Percentiles rank a stretch among this genome's conserved stretches.
Evolutionary conservation across 2,329 filamentous ascomycete genomes (phyloP).

Genomic region (Fusarium sp.): DNA sequence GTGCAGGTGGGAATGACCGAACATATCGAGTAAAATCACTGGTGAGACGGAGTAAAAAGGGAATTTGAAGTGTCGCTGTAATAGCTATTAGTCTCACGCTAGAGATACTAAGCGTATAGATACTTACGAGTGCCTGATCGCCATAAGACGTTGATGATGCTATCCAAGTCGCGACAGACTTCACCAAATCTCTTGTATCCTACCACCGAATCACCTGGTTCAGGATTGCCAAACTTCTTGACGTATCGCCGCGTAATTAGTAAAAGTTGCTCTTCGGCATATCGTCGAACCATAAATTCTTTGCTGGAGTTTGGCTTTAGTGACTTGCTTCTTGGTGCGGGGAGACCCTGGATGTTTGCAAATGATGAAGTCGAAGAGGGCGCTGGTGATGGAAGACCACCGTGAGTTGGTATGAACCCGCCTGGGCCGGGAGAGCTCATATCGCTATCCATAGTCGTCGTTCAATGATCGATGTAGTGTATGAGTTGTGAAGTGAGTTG

Average conservation of each 20-base stretch:
- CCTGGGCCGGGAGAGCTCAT: slow-evolving; percentile 54
- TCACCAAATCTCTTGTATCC: slow-evolving; percentile 75
- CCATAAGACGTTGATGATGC: slow-evolving; percentile 85
- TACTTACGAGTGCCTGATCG: slow-evolving; percentile 84
- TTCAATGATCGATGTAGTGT: not conserved
- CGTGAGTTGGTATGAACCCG: slow-evolving; percentile 64
- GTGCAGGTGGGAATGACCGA: slow-evolving; percentile 72
- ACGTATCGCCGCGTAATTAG: slow-evolving; percentile 70
- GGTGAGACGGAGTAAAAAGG: slow-evolving; percentile 84
- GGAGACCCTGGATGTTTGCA: slow-evolving; percentile 58
- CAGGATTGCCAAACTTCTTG: slow-evolving; percentile 67
- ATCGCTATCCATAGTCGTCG: not conserved
- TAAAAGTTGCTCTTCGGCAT: slow-evolving; percentile 66
- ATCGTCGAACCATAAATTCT: slow-evolving; percentile 71
- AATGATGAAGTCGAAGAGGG: slow-evolving; percentile 63
- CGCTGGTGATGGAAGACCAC: slow-evolving; percentile 66
- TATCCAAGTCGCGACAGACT: slow-evolving; percentile 79
- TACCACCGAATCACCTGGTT: slow-evolving; percentile 61
- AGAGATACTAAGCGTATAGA: accelerated
- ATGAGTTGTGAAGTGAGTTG: not conserved
- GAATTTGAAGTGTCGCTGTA: slow-evolving; percentile 73
- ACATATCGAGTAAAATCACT: slow-evolving; percentile 80
- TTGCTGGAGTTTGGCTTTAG: slow-evolving; percentile 69
- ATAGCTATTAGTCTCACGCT: slow-evolving; percentile 4
- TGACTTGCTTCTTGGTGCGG: slow-evolving; percentile 67